Conservation (phyloP, 1,284 basidiomycete species). For the Apiotrichum brassicae region DNA sequence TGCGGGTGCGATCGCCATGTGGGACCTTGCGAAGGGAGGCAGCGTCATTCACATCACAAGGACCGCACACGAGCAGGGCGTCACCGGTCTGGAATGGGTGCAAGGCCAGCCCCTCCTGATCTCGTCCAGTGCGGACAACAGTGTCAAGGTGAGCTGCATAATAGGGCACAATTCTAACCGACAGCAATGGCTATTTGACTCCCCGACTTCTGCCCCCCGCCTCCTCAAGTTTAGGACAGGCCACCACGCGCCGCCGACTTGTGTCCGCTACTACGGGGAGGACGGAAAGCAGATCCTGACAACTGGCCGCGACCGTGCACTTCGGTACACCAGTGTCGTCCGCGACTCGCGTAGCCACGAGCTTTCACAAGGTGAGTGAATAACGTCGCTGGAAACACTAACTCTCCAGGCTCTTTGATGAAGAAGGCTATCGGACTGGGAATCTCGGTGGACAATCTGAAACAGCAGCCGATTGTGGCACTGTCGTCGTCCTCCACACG, state of each 20-base stretch:
- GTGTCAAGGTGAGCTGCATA: conserved; percentile 58
- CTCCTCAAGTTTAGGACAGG: conserved; percentile 88
- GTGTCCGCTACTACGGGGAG: conserved; percentile 90
- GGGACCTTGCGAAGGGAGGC: conserved; percentile 80
- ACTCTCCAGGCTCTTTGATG: conserved; percentile 60
- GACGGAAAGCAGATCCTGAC: conserved; percentile 93
- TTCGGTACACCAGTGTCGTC: conserved; percentile 87
- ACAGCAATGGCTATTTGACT: conserved; percentile 97
- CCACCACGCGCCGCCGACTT: conserved; percentile 82
- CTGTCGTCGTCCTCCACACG: conserved; percentile 73
- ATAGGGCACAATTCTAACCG: background rate
- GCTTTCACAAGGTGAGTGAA: conserved; percentile 72
- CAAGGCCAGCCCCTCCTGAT: conserved; percentile 82
- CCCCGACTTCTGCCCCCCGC: conserved; percentile 73
- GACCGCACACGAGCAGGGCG: conserved; percentile 76
- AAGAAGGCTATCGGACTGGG: conserved; percentile 78
- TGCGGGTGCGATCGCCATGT: conserved; percentile 78
- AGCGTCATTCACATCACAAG: conserved; percentile 72
- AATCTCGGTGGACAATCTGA: conserved; percentile 70
- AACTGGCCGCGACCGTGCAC: conserved; percentile 70
- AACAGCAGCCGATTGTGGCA: conserved; percentile 69
- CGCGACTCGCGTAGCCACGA: conserved; percentile 90
- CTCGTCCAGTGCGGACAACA: conserved; percentile 84
- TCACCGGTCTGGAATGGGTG: conserved; percentile 78
- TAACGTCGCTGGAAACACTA: background rate